A percentile compares a stretch with the other conserved stretches of the same genome.
Evolutionary conservation across 2,329 filamentous ascomycete species (phyloP).

Genomic region (Pyrenochaeta sp.): DNA sequence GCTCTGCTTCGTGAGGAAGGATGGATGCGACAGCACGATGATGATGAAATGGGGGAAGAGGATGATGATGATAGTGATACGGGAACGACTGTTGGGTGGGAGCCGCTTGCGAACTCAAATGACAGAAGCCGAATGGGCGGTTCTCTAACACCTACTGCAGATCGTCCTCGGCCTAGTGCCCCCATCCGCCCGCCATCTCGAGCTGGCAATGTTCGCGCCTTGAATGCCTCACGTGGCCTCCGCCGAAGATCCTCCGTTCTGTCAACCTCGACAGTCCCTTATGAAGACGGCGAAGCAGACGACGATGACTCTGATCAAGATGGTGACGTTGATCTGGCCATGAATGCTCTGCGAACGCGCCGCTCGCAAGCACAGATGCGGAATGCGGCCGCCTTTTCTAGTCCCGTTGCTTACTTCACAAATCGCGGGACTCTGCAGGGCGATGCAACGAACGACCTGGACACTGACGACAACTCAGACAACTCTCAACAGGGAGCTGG

Average conservation of each 20-base stretch:
- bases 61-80: constrained; percentile 53
- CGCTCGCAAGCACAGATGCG: constrained; percentile 48
- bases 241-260: constrained; percentile 50
- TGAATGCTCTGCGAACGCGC: constrained; percentile 43
- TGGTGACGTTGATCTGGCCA: constrained; percentile 48
- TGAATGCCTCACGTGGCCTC: constrained; percentile 48
- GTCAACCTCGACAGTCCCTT: constrained; percentile 43
- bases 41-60: constrained; percentile 49
- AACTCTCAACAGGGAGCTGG: constrained; percentile 43
- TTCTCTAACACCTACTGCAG: constrained; percentile 59
- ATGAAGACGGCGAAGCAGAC: constrained; percentile 54
- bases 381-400: constrained; percentile 32
- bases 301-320: constrained; percentile 54
- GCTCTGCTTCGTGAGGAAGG: constrained; percentile 46
- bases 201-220: constrained; percentile 41
- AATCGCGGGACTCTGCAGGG: constrained; percentile 34
- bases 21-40: constrained; percentile 50
- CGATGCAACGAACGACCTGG: constrained; percentile 38
- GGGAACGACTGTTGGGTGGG: constrained; percentile 56
- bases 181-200: constrained; percentile 51
- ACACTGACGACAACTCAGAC: constrained; percentile 52
- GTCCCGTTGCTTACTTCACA: constrained; percentile 31
- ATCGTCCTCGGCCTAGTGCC: constrained; percentile 52
- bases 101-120: constrained; percentile 55
- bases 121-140: constrained; percentile 54